A percentile compares a stretch with the other conserved stretches of the same genome.
phyloP scores from a whole-genome alignment of 441 rosid species.

The Dalechampia spathulata region DNA sequence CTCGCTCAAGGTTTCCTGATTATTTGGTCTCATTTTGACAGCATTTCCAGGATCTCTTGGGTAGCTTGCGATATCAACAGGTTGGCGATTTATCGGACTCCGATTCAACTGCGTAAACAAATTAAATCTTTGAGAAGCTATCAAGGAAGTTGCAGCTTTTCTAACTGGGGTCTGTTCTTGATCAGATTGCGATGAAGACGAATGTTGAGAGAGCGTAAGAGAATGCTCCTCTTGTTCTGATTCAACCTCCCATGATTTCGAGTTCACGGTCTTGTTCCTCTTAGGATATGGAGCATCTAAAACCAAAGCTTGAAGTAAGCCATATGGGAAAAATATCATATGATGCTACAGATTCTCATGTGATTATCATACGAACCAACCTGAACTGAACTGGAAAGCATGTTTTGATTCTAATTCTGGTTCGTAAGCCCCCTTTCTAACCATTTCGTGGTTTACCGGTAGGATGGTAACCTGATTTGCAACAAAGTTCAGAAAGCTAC shows the following conservation, averaged over 20 bases:
- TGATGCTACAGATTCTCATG: background rate
- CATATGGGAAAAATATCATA: background rate
- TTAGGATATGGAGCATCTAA: slow-evolving; percentile 37
- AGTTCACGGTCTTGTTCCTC: slow-evolving; percentile 32
- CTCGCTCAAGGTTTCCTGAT: slow-evolving; percentile 21
- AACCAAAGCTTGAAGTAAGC: background rate
- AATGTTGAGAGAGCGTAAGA: slow-evolving; percentile 54
- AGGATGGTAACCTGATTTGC: slow-evolving; percentile 24
- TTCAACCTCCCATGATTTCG: slow-evolving; percentile 37
- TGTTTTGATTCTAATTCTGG: slow-evolving; percentile 24
- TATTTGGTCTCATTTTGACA: slow-evolving; percentile 16
- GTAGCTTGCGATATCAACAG: slow-evolving; percentile 16
- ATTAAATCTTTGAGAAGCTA: slow-evolving; percentile 29
- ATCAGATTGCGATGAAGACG: slow-evolving; percentile 71
- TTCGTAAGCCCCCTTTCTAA: slow-evolving; percentile 17
- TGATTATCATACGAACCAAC: slow-evolving; percentile 14
- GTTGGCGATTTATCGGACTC: slow-evolving; percentile 21
- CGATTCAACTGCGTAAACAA: slow-evolving; percentile 32
- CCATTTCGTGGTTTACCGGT: slow-evolving; percentile 13
- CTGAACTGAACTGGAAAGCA: slow-evolving; percentile 28
- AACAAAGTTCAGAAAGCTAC: slow-evolving; percentile 4
- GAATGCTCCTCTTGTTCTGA: slow-evolving; percentile 69
- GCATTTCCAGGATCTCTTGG: slow-evolving; percentile 20
- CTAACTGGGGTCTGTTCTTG: slow-evolving; percentile 45
- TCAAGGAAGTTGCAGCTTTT: slow-evolving; percentile 21